Base-by-base conservation (phyloP, 306 rosid species). In the Sicyos edulis region DNA sequence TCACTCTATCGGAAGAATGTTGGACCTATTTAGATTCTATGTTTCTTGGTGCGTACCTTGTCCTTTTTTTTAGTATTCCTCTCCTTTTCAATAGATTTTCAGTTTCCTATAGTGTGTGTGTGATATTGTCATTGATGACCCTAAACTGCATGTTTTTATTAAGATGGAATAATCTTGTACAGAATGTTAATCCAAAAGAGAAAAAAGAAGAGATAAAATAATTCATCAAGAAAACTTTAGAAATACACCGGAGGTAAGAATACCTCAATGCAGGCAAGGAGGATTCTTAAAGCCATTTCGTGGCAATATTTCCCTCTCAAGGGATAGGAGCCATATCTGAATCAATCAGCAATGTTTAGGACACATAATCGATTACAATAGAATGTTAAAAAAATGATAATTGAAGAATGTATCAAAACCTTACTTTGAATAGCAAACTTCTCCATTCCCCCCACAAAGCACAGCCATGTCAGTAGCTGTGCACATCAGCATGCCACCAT, bases 391-490 rank as follows among this genome's bases (percentile, higher is more conserved):
- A 72, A 59, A 74, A 78, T 64, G 69, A 49, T 14, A 61, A 47
- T 29, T 52, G 32, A 61, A 68, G 22, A 74, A 40, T 78, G 76
- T 45, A 9, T 78, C 24, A 34, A 78, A 69, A 70, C 78, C 87
- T 85, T 88, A 95, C 99, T 95, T 95, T 72, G 99, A 87, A 85
- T 95, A 89, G 95, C 97, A 95, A 74, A 91, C 99, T 84, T 95
- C 97, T 87, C 99, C 99, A 26, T 91, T 95, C 49, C 91, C 96
- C 77, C 99, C 96, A 66, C 99, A 95, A 50, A 95, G 89, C 56
- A 91, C 95, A 20, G 99, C 97, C 99, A 95, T 91, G 77, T 95
- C 97, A 19, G 99, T 95, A 81, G 97, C 99, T 10, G 97, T 95
- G 69, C 99, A 95, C 97, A 95, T 95, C 79, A 91, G 83, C 86